phyloP scores from a whole-genome alignment of 345 rosid genomes.

The Eucalyptus albens region DNA sequence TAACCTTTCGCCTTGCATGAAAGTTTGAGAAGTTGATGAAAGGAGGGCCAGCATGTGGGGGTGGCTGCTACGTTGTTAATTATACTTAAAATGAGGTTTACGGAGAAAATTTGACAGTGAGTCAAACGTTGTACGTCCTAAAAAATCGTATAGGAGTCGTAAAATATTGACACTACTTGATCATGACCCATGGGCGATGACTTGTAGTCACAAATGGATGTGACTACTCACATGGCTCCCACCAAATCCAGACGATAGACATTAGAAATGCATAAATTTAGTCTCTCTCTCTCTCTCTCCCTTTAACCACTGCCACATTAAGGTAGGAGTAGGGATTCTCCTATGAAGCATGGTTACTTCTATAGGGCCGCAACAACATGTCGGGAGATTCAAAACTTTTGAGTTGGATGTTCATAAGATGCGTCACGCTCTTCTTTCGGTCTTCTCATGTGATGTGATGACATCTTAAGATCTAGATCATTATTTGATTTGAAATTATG shows the following conservation, averaged over 20 bases:
- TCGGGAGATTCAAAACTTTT: not conserved
- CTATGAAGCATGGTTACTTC: not conserved
- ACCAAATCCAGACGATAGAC: not conserved
- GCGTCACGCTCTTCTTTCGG: not conserved
- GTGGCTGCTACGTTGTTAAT: not conserved
- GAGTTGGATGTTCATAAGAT: not conserved
- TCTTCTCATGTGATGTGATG: not conserved
- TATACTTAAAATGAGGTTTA: not conserved
- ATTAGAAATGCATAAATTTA: not conserved
- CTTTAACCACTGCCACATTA: not conserved
- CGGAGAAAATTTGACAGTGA: not conserved
- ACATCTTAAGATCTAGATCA: not conserved
- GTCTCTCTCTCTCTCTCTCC: not conserved
- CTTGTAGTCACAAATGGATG: not conserved
- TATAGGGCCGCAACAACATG: not conserved
- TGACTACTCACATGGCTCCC: not conserved
- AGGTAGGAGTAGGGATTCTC: not conserved
- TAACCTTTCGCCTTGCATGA: not conserved
- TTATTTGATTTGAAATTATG: not conserved
- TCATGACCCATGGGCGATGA: not conserved
- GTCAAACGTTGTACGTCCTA: not conserved
- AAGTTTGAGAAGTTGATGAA: not conserved
- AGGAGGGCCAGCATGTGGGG: not conserved
- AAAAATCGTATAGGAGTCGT: not conserved
- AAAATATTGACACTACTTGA: not conserved